phyloP scores from a whole-genome alignment of 176 grass and related monocot species.

The Zoysia pacifica region DNA sequence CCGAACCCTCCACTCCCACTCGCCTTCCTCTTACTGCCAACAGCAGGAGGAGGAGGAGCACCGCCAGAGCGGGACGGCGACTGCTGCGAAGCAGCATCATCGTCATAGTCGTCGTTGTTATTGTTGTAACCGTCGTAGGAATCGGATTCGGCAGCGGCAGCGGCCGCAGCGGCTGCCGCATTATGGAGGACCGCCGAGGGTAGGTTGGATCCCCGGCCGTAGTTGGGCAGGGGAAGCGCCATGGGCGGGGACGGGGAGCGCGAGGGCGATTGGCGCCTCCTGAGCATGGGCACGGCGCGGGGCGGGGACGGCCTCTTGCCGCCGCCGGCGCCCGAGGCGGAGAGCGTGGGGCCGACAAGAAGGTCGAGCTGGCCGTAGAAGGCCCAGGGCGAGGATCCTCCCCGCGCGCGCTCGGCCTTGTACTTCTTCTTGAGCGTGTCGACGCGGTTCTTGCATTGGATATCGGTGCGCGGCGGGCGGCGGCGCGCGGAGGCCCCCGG shows the following conservation, averaged over 20 bases:
- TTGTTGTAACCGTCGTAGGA: conserved; percentile 64
- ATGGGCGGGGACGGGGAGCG: conserved; percentile 46
- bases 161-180: conserved; percentile 50
- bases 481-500: conserved; percentile 62
- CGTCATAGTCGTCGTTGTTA: conserved; percentile 45
- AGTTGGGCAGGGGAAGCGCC: conserved; percentile 48
- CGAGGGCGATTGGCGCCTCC: conserved; percentile 36
- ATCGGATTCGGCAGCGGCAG: conserved; percentile 51
- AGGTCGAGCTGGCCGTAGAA: conserved; percentile 79
- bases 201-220: conserved; percentile 39
- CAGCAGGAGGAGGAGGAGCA: neutral
- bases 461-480: conserved; percentile 86
- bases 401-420: conserved; percentile 74
- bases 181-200: conserved; percentile 58
- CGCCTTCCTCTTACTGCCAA: conserved; percentile 44
- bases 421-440: conserved; percentile 99
- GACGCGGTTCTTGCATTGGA: conserved; percentile 99
- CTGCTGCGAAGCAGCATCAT: conserved; percentile 44
- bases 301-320: conserved; percentile 45
- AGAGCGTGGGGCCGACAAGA: conserved; percentile 68
- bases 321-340: neutral
- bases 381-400: conserved; percentile 55
- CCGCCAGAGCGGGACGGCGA: conserved; percentile 52
- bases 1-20: conserved; percentile 53
- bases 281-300: conserved; percentile 27